Conservation (phyloP, 306 rosid genomes). For the Citrullus colocynthis region DNA sequence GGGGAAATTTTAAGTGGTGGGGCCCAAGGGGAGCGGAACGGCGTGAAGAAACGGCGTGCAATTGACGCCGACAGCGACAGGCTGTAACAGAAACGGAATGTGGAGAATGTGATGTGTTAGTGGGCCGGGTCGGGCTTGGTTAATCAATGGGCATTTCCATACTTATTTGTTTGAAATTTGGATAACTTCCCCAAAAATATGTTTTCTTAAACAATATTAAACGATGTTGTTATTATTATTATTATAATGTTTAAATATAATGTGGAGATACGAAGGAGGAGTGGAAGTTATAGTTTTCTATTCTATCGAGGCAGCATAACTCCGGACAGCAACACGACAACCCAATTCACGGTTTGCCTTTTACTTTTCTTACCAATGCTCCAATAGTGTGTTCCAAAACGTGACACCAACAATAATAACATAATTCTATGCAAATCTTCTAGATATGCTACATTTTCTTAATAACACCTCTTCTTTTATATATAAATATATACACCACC, state of each 20-base stretch:
- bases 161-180: no score
- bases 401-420: not conserved
- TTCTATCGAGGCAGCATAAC: not conserved
- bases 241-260: no score
- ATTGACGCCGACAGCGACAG: not conserved
- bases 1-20: not conserved
- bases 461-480: no score
- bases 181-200: no score
- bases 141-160: not conserved
- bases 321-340: not conserved
- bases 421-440: no score
- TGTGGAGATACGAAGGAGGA: not conserved
- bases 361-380: not conserved
- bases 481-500: no score
- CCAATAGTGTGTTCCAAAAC: not conserved
- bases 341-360: not conserved
- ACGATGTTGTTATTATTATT: no score
- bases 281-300: not conserved
- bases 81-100: not conserved
- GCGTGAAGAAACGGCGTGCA: not conserved
- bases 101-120: not conserved
- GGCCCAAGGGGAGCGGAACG: not conserved
- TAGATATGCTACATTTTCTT: no score
- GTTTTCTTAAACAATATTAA: no score
- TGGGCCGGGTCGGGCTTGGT: not conserved